Percentiles rank a stretch among this genome's conserved stretches.
Evolutionary conservation across 2,329 filamentous ascomycete species (phyloP).

Genomic region (Colletotrichum destructivum): DNA sequence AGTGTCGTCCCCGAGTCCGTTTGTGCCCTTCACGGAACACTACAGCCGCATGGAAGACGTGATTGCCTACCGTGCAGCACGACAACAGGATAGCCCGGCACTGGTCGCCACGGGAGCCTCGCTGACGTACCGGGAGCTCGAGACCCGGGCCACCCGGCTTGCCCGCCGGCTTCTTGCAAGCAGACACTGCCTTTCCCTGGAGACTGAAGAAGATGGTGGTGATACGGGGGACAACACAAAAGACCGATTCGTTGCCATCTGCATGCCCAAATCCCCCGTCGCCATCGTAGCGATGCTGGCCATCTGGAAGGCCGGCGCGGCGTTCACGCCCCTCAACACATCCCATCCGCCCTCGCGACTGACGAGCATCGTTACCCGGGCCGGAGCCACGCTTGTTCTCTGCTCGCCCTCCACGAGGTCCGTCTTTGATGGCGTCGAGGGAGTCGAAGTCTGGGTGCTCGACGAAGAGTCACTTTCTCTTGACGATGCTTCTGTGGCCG

Average conservation of each 20-base stretch:
- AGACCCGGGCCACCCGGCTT: conserved; percentile 35
- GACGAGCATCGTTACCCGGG: not conserved
- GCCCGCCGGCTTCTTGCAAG: conserved; percentile 40
- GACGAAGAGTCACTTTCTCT: not conserved
- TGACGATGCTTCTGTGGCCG: not conserved
- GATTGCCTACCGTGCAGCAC: not conserved
- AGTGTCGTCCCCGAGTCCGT: not conserved
- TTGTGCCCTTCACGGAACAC: not conserved
- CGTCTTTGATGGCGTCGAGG: not conserved
- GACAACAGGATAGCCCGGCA: not conserved
- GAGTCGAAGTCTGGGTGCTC: not conserved
- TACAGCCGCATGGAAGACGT: not conserved
- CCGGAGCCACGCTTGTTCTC: not conserved
- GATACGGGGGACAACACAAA: not conserved
- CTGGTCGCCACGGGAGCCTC: conserved; percentile 44
- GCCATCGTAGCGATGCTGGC: conserved; percentile 48
- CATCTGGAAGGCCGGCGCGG: conserved; percentile 50
- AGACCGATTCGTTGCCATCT: conserved; percentile 44
- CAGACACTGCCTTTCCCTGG: not conserved
- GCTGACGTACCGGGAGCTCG: conserved; percentile 43
- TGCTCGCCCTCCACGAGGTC: not conserved
- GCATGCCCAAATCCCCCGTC: conserved; percentile 47
- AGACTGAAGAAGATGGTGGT: no score
- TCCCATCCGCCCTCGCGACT: not conserved
- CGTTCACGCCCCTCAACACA: conserved; percentile 49